Evolutionary conservation across 2,329 filamentous ascomycete species (phyloP).

Genomic region (Xylaria sp.): DNA sequence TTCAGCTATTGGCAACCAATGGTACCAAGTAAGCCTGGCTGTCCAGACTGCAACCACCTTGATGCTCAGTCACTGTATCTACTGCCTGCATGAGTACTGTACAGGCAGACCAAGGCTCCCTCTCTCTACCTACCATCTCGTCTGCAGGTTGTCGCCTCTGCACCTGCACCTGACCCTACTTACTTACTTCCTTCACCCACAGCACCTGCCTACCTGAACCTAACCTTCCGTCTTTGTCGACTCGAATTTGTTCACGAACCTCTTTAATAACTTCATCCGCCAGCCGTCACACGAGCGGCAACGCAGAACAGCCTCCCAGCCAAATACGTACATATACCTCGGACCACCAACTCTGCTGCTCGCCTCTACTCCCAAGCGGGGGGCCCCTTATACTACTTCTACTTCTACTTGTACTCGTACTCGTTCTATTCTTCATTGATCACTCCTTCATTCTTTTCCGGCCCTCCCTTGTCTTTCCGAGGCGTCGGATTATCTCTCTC

Average conservation of each 20-base stretch:
- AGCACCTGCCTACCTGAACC: neutral
- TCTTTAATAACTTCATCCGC: neutral
- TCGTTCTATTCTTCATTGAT: slow-evolving; percentile 24
- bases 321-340: slow-evolving; percentile 20
- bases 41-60: neutral
- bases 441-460: slow-evolving; percentile 14
- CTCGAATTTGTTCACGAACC: slow-evolving; percentile 22
- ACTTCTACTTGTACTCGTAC: slow-evolving; percentile 19
- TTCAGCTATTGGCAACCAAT: slow-evolving; percentile 20
- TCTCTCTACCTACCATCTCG: neutral
- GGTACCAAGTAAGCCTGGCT: slow-evolving; percentile 10
- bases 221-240: slow-evolving; percentile 7
- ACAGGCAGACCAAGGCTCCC: slow-evolving; percentile 24
- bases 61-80: slow-evolving; percentile 5
- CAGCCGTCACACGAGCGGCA: slow-evolving; percentile 9
- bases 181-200: slow-evolving; percentile 5
- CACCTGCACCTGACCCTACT: slow-evolving; percentile 38
- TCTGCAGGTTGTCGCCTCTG: slow-evolving; percentile 31
- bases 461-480: slow-evolving; percentile 10
- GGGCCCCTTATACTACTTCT: no score
- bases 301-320: neutral
- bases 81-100: slow-evolving; percentile 6
- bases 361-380: slow-evolving; percentile 12
- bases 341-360: slow-evolving; percentile 21
- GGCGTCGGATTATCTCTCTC: slow-evolving; percentile 6